Base-by-base conservation (phyloP, 192 early-diverging fungal genomes). In the Pilaira anomala region DNA sequence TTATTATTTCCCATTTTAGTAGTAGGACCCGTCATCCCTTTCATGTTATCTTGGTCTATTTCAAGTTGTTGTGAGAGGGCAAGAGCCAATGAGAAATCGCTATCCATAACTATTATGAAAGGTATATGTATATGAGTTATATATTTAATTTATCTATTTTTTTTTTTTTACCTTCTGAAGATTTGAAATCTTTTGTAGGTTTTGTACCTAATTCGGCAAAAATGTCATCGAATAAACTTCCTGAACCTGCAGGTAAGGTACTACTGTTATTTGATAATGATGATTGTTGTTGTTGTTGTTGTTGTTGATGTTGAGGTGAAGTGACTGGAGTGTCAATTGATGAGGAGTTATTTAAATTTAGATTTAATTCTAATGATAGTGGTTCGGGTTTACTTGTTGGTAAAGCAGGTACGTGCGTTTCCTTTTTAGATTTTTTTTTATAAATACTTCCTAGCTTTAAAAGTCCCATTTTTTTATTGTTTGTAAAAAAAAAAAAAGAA, bases 181-280 rank as follows among this genome's bases (percentile, higher is more conserved):
- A n/a, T n/a, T n/a, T n/a, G n/a, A n/a, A n/a, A n/a, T n/a, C n/a
- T n/a, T 46, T 46, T 18, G 13, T 57, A 14, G 39, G 53, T 40
- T 55, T 63, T 29, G 33, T 55, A 30, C 39, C 50, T 12, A 69
- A 29, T 36, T 69, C 67, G 18, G 60, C 49, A 48, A 69, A 69
- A 2, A 69, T 63, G 39, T 62, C 67, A 52, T 69, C 67, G 40
- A 69, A 61, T 48, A 69, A 24, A 51, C 66, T 68, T 19, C 45
- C 59, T 44, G 49, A 41, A 8, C 62, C 49, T 16, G 36, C 49
- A 39, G 55, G 55, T 57, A 19, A n/a, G 11, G 13, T 30, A 3
- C 26, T 26, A 54, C 13, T 11, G 1, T 21, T 21, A 3, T 11
- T 24, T 18, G 7, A 16, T 54, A 28, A 28, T 21, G 52, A 30